Base-by-base conservation (phyloP, 352 stramenopile genomes). In the Lagenidium sp. region DNA sequence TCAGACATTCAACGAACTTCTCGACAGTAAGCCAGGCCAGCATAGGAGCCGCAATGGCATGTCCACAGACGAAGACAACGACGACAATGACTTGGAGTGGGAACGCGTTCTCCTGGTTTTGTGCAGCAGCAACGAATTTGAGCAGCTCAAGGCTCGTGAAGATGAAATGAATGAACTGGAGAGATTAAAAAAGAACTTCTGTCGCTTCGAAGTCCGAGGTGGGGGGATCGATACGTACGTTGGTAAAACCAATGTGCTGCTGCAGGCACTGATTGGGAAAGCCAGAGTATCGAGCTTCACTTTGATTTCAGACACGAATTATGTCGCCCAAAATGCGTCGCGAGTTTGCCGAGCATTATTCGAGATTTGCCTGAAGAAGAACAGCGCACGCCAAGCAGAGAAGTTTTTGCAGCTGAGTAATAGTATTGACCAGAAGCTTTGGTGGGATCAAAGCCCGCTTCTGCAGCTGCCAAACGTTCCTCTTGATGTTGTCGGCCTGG, bases 251-350 rank as follows among this genome's bases (percentile, higher is more conserved):
- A 98, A 96, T 60, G 85, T 99, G 18, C 69, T 99, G 29, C 62
- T 99, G 34, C 97, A 99, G 37, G 57, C 63, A 43, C 38, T 89
- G 19, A 73, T 89, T 34, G 63, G 65, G 16, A 63, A 74, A 55
- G 72, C 82, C 29, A 64, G 84, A 31, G 68, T 98, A n/a, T 88
- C 76, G 11, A 94, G 81, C 42, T 99, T 99, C 50, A 99, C 97
- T 13, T 65, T 99, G 2, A 97, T 98, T 46, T 98, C 91, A 7
- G 97, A 99, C 71, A 98, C 92, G 3, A 98, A 99, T 52, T 99
- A 99, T 69, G 95, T 99, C 5, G 95, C 94, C 15, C 96, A 98
- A 41, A 99, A 99, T 60, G 96, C 95, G 7, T 95, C 92, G 26
- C 83, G 97, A 37, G 95, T 99, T 22, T 93, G 95, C 12, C 82